Base-by-base conservation (phyloP, 225 moss, liverwort and hornwort species). In the Polytrichum formosum region DNA sequence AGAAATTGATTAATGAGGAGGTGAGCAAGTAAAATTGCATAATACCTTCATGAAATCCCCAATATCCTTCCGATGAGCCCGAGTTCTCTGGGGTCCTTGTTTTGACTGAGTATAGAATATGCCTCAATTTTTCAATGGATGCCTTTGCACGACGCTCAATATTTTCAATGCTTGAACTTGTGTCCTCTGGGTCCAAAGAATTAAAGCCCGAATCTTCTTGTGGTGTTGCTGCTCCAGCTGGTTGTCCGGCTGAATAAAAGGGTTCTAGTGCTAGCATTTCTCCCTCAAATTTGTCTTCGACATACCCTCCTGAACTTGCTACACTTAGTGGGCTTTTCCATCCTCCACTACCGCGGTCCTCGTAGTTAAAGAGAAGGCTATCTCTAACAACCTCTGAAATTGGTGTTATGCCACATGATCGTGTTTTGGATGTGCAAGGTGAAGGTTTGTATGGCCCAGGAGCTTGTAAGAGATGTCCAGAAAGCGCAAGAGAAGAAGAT, bases 41-140 rank as follows among this genome's bases (percentile, higher is more conserved):
- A 46, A 53, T 80, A 89, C 85, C 77, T 70, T 85, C 82, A 76
- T 87, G 67, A 27, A 31, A 80, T 53, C 16, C 70, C 0, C 83
- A 58, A 33, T 73, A 75, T 19, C 61, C 73, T 7, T 73, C 60
- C 0, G 25, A 75, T 0, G 77, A 71, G 1, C 56, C 69, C 9
- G 79, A 72, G 33, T 6, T 59, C 46, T 87, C 73, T 9, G 74
- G 78, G n/a, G 83, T 70, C 54, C 70, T 66, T 6, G 76, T 84
- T 69, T 92, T 92, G 7, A 80, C 89, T 63, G 61, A 78, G 1
- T 77, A 85, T 31, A 90, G 78, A 37, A 92, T 84, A 33, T 90
- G 71, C 74, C 90, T 83, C 69, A 92, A 76, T 60, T 92, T 92
- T 54, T 84, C 90, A 73, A 92, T 82, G 0, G 91, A 87, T 20